A percentile compares a stretch with the other conserved stretches of the same genome.
phyloP scores from a whole-genome alignment of 768 basidiomycete genomes.

The Mycena crocata region DNA sequence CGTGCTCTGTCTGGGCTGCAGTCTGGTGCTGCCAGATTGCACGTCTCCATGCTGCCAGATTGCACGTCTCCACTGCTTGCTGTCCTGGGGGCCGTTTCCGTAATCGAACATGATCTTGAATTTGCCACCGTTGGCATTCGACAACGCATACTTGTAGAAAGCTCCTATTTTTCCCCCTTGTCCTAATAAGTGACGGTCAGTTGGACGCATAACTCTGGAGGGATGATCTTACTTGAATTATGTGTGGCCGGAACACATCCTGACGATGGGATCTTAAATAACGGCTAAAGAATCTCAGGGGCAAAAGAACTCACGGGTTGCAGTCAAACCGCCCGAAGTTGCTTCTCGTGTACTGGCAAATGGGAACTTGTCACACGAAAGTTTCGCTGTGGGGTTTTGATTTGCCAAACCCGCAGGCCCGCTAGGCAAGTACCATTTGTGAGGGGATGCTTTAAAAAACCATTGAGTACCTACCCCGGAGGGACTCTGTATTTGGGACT shows the following conservation, averaged over 20 bases:
- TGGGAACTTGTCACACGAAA: slow-evolving; percentile 4
- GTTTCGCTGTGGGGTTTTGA: background rate
- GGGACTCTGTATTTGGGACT: background rate
- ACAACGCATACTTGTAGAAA: background rate
- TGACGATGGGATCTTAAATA: background rate
- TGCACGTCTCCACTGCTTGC: too few species aligned
- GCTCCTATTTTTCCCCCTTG: slow-evolving; percentile 2
- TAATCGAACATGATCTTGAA: slow-evolving; percentile 1
- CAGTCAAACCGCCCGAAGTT: background rate
- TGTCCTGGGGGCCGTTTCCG: background rate
- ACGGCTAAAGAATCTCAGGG: too few species aligned
- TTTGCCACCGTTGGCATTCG: background rate
- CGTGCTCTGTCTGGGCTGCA: too few species aligned
- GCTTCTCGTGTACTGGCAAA: background rate
- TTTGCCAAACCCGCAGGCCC: background rate
- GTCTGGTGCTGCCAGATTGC: too few species aligned
- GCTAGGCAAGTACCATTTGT: background rate
- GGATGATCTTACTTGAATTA: background rate
- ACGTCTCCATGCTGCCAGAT: too few species aligned
- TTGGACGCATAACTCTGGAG: background rate
- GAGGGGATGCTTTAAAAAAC: background rate
- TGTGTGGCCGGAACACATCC: background rate
- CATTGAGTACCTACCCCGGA: background rate
- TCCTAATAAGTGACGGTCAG: background rate
- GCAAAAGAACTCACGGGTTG: background rate